Percentiles rank a stretch among this genome's conserved stretches.
These are phyloP conservation scores for Pichia eremophila DNA, from an alignment of 805 yeast species.

Conservation along the genomic window DNA sequence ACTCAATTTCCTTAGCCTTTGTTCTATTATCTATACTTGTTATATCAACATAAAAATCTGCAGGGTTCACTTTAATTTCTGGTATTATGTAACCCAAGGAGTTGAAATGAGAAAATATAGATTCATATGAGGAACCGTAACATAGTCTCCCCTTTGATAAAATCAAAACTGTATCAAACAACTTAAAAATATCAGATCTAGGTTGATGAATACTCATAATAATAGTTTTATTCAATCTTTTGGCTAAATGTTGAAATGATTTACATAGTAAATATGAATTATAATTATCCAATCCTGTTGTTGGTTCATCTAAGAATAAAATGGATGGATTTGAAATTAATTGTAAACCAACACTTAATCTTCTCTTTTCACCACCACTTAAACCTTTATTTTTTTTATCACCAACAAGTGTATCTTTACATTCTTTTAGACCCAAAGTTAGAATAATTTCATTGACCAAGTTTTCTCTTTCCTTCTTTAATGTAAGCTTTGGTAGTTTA, in stretches of 20 bases:
- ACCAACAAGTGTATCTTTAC: constrained; percentile 52
- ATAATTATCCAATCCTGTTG: constrained; percentile 77
- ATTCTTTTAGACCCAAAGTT: constrained; percentile 57
- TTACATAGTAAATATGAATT: constrained; percentile 58
- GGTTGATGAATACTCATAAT: constrained; percentile 81
- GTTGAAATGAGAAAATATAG: constrained; percentile 40
- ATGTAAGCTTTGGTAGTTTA: constrained; percentile 41
- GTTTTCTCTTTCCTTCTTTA: constrained; percentile 32
- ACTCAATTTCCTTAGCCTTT: constrained; percentile 25
- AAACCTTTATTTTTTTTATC: constrained; percentile 46
- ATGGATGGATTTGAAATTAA: constrained; percentile 67
- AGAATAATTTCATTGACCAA: constrained; percentile 53
- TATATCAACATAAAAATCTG: constrained; percentile 49
- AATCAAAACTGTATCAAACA: constrained; percentile 60
- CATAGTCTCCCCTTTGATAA: constrained; percentile 51
- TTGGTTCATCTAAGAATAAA: constrained; percentile 77
- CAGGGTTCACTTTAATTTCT: constrained; percentile 40
- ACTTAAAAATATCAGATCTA: constrained; percentile 59
- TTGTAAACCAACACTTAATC: constrained; percentile 73
- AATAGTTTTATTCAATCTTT: constrained; percentile 52
- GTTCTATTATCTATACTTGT: constrained; percentile 47
- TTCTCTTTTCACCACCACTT: constrained; percentile 79
- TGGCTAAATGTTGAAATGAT: constrained; percentile 50
- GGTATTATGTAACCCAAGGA: constrained; percentile 37
- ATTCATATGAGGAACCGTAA: constrained; percentile 36